Evolutionary conservation across 768 basidiomycete genomes (phyloP).

Genomic region (Coprinopsis cinerea): DNA sequence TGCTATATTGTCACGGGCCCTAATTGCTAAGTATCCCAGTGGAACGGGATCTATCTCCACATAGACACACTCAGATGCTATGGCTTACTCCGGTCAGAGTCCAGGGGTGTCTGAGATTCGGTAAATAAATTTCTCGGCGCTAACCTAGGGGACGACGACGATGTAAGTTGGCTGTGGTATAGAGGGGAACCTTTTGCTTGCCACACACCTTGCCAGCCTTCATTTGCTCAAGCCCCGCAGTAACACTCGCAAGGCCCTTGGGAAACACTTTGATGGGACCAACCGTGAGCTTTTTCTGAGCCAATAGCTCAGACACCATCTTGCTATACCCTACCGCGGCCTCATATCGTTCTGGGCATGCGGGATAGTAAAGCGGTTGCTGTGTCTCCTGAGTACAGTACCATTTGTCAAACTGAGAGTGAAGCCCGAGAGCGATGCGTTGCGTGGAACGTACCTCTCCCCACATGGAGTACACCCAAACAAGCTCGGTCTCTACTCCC

Average conservation of each 20-base stretch:
- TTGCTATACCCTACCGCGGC: slow-evolving; percentile 15
- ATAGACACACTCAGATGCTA: no score
- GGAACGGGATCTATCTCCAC: no score
- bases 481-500: slow-evolving; percentile 15
- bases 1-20: no score
- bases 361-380: neutral
- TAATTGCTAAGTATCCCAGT: no score
- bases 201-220: neutral
- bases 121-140: slow-evolving; percentile 15
- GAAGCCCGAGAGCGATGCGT: neutral
- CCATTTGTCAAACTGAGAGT: neutral
- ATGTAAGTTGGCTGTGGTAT: neutral
- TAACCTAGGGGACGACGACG: slow-evolving; percentile 5
- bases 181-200: no score
- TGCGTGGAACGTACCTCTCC: slow-evolving; percentile 16
- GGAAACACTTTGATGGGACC: slow-evolving; percentile 17
- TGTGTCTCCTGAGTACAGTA: neutral
- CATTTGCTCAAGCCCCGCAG: neutral
- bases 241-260: slow-evolving; percentile 17
- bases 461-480: slow-evolving; percentile 18
- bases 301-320: slow-evolving; percentile 14
- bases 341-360: slow-evolving; percentile 10
- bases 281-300: slow-evolving; percentile 10
- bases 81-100: neutral
- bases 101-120: slow-evolving; percentile 14